Evolutionary conservation across 2,329 filamentous ascomycete genomes (phyloP), one percentile per base, ranked within the genome.

Genomic region (Onygena corvina): DNA sequence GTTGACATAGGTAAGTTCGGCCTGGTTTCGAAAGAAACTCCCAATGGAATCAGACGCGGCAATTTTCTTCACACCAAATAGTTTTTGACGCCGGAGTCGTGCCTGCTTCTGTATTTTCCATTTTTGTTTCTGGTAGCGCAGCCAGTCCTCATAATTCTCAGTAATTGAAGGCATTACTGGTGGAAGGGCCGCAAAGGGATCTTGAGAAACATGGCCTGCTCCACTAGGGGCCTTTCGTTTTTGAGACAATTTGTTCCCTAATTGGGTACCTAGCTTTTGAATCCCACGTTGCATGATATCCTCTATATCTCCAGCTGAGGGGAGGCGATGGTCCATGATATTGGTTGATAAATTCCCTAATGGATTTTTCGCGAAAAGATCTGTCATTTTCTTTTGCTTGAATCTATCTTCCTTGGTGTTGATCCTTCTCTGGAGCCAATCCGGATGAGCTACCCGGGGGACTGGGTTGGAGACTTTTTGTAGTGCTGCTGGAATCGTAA

Each of bases 321-420:
- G 61, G 64, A 77, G 58, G 66, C 79, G 65, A 74, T 76, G 75
- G 45, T 74, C 71, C 40, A 80, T 62, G 16, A 75, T 69, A 64
- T 76, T 93, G 69, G 62, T 78, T 74, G 70, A 73, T 30, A 86
- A 30, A 56, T 90, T 85, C 9, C 80, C 77, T 20, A 94, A 66
- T 0, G 86, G 84, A 74, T 60, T 62, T 55, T 71, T 72, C 14
- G 67, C 74, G 61, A 98, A 94, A 58, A 94, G 72, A 60, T 96
- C 92, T 0, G 90, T 98, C 73, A 99, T 84, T 70, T 98, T 98
- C 71, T 89, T 94, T 69, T 99, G 92, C 72, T 98, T 94, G 75
- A 96, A 83, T 63, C 84, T 89, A 69, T 99, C 92, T 50, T 98
- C 92, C 66, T 95, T 96, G 65, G 84, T 83, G 57, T 92, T 86